These are phyloP conservation scores for Sabuloglossum arenarium DNA, from an alignment of 495 filamentous ascomycete genomes.

Conservation along the genomic window DNA sequence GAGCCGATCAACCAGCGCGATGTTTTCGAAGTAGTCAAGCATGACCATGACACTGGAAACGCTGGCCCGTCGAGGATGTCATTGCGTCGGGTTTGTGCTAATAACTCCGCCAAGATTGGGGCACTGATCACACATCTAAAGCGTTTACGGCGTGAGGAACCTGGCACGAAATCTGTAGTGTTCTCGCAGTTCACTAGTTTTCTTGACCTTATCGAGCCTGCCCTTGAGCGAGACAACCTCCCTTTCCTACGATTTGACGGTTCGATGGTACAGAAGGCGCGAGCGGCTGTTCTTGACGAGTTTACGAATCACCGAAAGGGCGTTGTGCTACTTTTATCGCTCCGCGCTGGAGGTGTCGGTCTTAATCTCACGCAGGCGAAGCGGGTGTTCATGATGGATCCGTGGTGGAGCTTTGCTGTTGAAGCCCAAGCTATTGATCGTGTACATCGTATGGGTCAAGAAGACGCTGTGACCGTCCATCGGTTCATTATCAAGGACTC, in stretches of 20 bases:
- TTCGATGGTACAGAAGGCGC: conserved; percentile 66
- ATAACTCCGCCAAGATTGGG: conserved; percentile 75
- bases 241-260: conserved; percentile 75
- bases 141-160: conserved; percentile 32
- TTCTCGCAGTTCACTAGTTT: conserved; percentile 97
- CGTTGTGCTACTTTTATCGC: conserved; percentile 56
- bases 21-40: conserved; percentile 70
- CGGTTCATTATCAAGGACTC: conserved; percentile 77
- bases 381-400: conserved; percentile 95
- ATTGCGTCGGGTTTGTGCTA: conserved; percentile 56
- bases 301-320: conserved; percentile 30
- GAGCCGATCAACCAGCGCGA: conserved; percentile 62
- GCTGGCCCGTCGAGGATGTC: conserved; percentile 32
- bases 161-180: conserved; percentile 69
- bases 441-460: conserved; percentile 96
- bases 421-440: conserved; percentile 97
- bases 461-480: conserved; percentile 61
- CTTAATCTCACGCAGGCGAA: conserved; percentile 79
- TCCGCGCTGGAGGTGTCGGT: conserved; percentile 83
- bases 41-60: conserved; percentile 15
- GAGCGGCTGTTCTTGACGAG: conserved; percentile 49
- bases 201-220: conserved; percentile 69
- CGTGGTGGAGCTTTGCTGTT: conserved; percentile 96
- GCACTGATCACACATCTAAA: conserved; percentile 56
- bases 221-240: conserved; percentile 49